Evolutionary conservation across 306 rosid species (phyloP), one percentile per base, ranked within the genome.

Genomic region (Vicia villosa): DNA sequence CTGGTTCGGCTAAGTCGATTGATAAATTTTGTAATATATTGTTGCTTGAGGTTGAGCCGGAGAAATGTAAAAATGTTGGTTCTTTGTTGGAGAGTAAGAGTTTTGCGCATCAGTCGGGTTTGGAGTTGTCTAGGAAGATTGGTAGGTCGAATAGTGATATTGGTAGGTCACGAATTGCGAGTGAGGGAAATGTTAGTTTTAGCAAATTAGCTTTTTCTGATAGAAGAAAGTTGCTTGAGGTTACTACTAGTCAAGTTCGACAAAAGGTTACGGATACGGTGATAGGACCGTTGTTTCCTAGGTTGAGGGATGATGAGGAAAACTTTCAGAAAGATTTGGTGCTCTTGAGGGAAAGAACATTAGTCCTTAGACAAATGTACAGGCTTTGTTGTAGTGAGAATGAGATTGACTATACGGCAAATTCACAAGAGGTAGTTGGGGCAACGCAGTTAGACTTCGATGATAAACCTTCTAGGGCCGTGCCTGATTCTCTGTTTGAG

Each of bases 1-100:
- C 97, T 2, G 98, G 98, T 30, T 76, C 74, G 2, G 81, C 91
- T 49, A 88, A 85, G 73, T 68, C 76, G 42, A 66, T 84, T 8
- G 88, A 83, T 38, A 83, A 72, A 73, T 42, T 80, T 63, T 93
- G 96, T 66, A 93, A 93, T 79, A 84, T 85, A 74, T 80, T 93
- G 17, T 85, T 93, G 85, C 98, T 93, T 19, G 97, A 88, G 88
- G 91, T 93, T 77, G 97, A 90, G 47, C 82, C 96, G 8, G 51
- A 69, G 32, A 68, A 36, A 2, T 67, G 56, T 3, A 74, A 77
- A 68, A 54, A 55, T 24, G 77, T 20, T 45, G 37, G 71, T 58
- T 30, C 77, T 67, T 82, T 82, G 81, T 81, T 77, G 81, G 88
- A 83, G 66, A 77, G 87, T 76, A 79, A 81, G 65, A 86, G 91